Evolutionary conservation across 2,329 filamentous ascomycete species (phyloP), one percentile per base, ranked within the genome.

Genomic region (Ceratocystis cubensis): DNA sequence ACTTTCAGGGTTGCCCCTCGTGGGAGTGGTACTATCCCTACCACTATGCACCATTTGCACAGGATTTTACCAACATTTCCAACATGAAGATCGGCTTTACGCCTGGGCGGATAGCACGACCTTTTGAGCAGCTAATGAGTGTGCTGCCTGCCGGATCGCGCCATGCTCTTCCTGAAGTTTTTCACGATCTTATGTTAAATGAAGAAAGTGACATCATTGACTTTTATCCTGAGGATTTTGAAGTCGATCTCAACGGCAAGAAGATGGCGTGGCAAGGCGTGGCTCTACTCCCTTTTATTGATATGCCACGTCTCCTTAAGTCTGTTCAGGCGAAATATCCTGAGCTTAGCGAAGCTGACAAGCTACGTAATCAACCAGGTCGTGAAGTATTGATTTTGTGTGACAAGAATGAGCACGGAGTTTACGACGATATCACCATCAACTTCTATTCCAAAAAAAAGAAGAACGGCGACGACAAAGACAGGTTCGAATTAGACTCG

Each of bases 1-100:
- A 99, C 75, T 96, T 96, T 75, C 94, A 99, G 76, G 94, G 94
- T 30, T 99, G 94, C 72, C 91, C 94, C 25, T 96, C 91, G 0
- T 99, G 95, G 94, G 95, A 93, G 64, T 99, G 94, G 94, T 99
- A 94, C 75, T 99, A 96, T 73, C 94, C 94, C 0, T 96, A 97
- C 73, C 94, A 99, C 74, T 99, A 99, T 74, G 95, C 94, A 1
- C 94, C 95, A 2, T 99, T 99, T 74, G 94, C 94, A 1, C 89
- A 91, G 64, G 94, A 99, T 75, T 99, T 99, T 75, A 87, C 88
- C 67, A 87, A 92, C 66, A 81, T 99, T 59, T 84, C 81, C 64
- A 86, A 91, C 71, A 85, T 96, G 80, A 81, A 88, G 41, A 84
- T 96, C 70, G 79, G 82, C 20, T 99, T 99, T 71, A 83, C 90